Evolutionary conservation across 148 eudicot species (phyloP).

Genomic region (Chenopodium album): DNA sequence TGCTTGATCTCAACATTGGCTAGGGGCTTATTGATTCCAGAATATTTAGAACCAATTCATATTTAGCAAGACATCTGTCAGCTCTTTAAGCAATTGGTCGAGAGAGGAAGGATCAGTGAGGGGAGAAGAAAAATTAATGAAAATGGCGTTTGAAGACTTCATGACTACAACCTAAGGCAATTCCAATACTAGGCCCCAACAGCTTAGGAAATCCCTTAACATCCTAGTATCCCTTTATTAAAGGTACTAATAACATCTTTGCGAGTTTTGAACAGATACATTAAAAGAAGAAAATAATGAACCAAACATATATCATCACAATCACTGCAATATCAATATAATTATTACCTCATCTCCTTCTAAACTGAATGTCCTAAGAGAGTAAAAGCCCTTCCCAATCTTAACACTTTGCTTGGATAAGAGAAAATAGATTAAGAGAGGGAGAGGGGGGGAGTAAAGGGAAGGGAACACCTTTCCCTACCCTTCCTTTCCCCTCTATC

Average conservation of each 20-base stretch:
- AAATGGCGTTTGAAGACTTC: not conserved
- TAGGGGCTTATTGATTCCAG: not conserved
- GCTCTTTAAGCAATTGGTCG: not conserved
- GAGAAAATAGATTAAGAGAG: too few relatives aligned
- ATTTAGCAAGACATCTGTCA: not conserved
- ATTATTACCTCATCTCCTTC: not conserved
- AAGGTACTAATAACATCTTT: not conserved
- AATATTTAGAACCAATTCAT: not conserved
- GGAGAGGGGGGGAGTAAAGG: too few relatives aligned
- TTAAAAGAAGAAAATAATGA: not conserved
- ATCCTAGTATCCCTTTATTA: not conserved
- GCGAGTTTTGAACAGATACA: not conserved
- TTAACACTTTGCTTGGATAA: too few relatives aligned
- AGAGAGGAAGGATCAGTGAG: too few relatives aligned
- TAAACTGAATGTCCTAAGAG: not conserved
- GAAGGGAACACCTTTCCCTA: too few relatives aligned
- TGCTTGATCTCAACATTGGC: not conserved
- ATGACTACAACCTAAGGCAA: not conserved
- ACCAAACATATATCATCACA: not conserved
- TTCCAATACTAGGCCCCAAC: not conserved
- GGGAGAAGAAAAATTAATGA: not conserved
- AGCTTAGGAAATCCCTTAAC: not conserved
- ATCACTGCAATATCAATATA: not conserved
- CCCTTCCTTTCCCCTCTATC: too few relatives aligned
- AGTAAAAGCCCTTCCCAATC: too few relatives aligned